These are phyloP conservation scores for Candida maltosa DNA, from an alignment of 805 yeast genomes.

Conservation along the genomic window DNA sequence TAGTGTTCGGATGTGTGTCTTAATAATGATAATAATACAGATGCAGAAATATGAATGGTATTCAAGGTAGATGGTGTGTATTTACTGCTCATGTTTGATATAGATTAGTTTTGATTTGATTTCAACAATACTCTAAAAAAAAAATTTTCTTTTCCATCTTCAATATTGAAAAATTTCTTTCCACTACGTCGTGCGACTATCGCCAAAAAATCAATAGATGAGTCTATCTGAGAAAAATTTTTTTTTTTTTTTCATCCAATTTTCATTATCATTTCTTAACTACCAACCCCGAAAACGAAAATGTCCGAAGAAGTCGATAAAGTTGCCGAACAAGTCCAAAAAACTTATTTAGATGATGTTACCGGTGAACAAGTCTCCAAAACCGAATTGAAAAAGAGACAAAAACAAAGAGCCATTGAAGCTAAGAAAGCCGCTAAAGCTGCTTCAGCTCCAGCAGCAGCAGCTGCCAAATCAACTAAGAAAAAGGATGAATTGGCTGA, in stretches of 20 bases:
- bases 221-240: not conserved
- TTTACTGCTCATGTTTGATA: not conserved
- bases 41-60: conserved; percentile 46
- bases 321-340: conserved; percentile 73
- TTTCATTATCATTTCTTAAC: not conserved
- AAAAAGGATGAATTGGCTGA: conserved; percentile 77
- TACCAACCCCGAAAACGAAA: no score
- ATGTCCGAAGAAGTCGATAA: conserved; percentile 53
- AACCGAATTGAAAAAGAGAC: conserved; percentile 93
- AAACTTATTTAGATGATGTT: conserved; percentile 80
- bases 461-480: conserved; percentile 46
- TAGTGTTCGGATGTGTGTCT: conserved; percentile 64
- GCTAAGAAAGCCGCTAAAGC: conserved; percentile 93
- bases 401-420: conserved; percentile 81
- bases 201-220: no score
- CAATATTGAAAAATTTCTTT: no score
- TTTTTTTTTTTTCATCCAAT: not conserved
- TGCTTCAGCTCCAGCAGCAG: conserved; percentile 49
- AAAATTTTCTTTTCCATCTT: no score
- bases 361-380: conserved; percentile 97
- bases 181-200: no score
- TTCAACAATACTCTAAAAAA: no score
- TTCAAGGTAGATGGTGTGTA: conserved; percentile 33
- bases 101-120: no score
- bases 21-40: conserved; percentile 55